Base-by-base conservation (phyloP, 2,329 filamentous ascomycete genomes). In the Colletotrichum neosansevieriae region DNA sequence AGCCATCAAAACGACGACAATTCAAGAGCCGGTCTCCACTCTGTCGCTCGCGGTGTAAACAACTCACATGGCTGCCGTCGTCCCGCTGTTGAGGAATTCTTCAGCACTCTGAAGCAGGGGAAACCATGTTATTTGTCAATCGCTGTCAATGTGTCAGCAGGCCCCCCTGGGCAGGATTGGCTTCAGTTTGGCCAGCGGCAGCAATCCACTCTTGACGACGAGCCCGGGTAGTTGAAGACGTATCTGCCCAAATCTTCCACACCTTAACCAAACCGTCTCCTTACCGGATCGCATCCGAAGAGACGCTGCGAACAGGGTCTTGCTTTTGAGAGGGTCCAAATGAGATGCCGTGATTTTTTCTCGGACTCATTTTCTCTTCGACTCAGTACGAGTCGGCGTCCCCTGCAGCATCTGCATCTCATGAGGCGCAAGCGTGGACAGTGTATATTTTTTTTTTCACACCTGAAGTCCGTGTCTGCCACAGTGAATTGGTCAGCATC, bases 81-180 rank as follows among this genome's bases (percentile, higher is more conserved):
- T 54, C 45, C 38, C 13, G 45, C 53, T 15, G 13, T 45, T 29
- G 21, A 34, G 38, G 45, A 47, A 32, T 58, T 64, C 60, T 64
- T 64, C 45, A 64, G 45, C 60, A 12, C n/a, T 6, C 32, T 34
- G 40, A 51, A 47, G 60, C 60, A 68, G 61, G 65, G 65, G 45
- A n/a, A 17, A 53, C 60, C 65, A 53, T 64, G 65, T 19, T 68
- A 68, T 68, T 68, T 65, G 65, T 68, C 65, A 68, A 68, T 65
- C 56, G 24, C 36, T 7, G 19, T 59, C 38, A 36, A 24, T 56
- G 64, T 24, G 13, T 21, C 19, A 21, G 24, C 53, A 58, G 44
- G 53, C 19, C 42, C 54, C 54, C 53, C 54, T 34, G 50, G 53
- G 34, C 60, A 36, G 51, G 29, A 50, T 24, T 49, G 60, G 42